A percentile compares a stretch with the other conserved stretches of the same genome.
Evolutionary conservation across 228 moss, liverwort and hornwort species (phyloP).

Genomic region (Sphagnum fallax): DNA sequence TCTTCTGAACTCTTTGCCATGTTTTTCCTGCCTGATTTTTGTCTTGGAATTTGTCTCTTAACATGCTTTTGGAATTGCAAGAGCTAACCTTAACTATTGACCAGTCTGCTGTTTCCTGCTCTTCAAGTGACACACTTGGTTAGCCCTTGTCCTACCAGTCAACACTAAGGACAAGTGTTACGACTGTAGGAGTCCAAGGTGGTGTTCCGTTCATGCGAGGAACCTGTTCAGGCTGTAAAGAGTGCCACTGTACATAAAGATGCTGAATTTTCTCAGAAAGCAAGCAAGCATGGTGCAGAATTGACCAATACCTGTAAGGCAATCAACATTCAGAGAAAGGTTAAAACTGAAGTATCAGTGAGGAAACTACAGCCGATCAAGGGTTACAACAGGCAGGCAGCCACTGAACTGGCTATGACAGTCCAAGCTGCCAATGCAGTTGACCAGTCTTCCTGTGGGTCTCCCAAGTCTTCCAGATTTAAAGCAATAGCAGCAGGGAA

Average conservation of each 20-base stretch:
- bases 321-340: constrained; percentile 2
- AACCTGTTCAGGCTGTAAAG: neutral
- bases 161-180: neutral
- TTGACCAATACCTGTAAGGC: constrained; percentile 1
- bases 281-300: constrained; percentile 20
- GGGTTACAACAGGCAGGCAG: constrained; percentile 4
- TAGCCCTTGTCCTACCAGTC: neutral
- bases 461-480: too few species aligned
- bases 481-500: too few species aligned
- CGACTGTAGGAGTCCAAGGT: neutral
- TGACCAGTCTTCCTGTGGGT: too few species aligned
- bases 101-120: too few species aligned
- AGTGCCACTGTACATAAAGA: neutral
- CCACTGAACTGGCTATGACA: constrained; percentile 2
- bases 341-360: constrained; percentile 8
- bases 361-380: constrained; percentile 6
- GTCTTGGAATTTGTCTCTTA: too few species aligned
- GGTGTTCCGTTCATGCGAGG: constrained; percentile 1
- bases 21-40: too few species aligned
- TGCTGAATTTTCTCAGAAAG: neutral
- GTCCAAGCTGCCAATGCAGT: too few species aligned
- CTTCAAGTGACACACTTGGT: too few species aligned
- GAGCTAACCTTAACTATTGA: too few species aligned
- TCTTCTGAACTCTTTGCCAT: too few species aligned
- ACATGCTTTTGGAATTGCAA: too few species aligned